These are phyloP conservation scores for Ballota nigra DNA, from an alignment of 257 asterid genomes.

Conservation along the genomic window DNA sequence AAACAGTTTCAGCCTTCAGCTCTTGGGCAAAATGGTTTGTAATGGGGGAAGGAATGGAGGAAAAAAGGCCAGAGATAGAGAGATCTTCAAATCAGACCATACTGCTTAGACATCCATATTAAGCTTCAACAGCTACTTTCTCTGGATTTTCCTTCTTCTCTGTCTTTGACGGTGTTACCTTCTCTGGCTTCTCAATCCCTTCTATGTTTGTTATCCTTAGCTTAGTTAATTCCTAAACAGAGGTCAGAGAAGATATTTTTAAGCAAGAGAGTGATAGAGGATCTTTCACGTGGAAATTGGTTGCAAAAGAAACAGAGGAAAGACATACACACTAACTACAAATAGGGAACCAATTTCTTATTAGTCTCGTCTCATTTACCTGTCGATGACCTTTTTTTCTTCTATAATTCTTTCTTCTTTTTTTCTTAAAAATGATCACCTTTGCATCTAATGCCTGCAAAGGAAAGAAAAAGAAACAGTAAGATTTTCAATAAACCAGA, in stretches of 20 bases:
- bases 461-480: background rate
- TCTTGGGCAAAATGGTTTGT: slow-evolving; percentile 11
- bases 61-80: background rate
- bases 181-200: slow-evolving; percentile 73
- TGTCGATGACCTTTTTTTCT: slow-evolving; percentile 90
- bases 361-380: slow-evolving; percentile 42
- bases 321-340: background rate
- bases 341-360: background rate
- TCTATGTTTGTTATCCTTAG: slow-evolving; percentile 79
- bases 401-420: slow-evolving; percentile 93
- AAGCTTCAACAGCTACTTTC: slow-evolving; percentile 49
- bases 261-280: background rate
- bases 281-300: background rate
- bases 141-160: slow-evolving; percentile 42
- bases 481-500: background rate
- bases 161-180: slow-evolving; percentile 31
- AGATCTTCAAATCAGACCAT: too few species aligned
- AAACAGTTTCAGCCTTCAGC: slow-evolving; percentile 21
- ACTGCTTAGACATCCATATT: slow-evolving; percentile 20
- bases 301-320: background rate
- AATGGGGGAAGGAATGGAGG: background rate
- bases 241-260: background rate
- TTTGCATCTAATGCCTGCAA: slow-evolving; percentile 90
- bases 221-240: slow-evolving; percentile 75
- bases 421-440: slow-evolving; percentile 94